These are phyloP conservation scores for Zymoseptoria tritici DNA, from an alignment of 2,329 filamentous ascomycete species.

Conservation along the genomic window DNA sequence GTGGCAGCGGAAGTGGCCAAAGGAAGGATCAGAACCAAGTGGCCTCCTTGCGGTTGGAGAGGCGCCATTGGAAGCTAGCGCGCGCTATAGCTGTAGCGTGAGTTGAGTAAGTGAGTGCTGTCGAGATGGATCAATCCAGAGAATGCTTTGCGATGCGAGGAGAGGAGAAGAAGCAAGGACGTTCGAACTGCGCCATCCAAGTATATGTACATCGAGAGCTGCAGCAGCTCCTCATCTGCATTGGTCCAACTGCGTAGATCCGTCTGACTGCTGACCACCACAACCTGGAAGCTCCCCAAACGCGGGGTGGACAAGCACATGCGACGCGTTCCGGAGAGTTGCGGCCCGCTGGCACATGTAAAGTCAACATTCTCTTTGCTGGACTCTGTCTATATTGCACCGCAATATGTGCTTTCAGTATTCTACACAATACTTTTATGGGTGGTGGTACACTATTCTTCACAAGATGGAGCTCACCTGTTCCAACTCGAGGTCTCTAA, in stretches of 20 bases:
- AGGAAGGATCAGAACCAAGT: conserved; percentile 25
- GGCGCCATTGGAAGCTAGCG: conserved; percentile 18
- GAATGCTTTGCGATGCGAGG: too few relatives aligned
- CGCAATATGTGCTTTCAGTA: conserved; percentile 2
- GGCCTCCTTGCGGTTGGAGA: conserved; percentile 17
- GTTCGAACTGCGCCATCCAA: not conserved
- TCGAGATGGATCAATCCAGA: too few relatives aligned
- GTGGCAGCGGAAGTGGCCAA: conserved; percentile 25
- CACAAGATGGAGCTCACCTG: conserved; percentile 16
- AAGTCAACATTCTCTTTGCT: not conserved
- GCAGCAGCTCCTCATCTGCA: conserved; percentile 1
- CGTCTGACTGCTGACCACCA: conserved; percentile 10
- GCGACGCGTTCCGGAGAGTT: not conserved
- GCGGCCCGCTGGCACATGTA: conserved; percentile 6
- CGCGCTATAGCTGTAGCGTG: not conserved
- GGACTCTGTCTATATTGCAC: not conserved
- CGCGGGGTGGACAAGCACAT: conserved; percentile 2
- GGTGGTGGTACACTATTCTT: conserved; percentile 6
- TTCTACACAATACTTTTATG: conserved; percentile 12
- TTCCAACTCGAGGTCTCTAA: conserved; percentile 10
- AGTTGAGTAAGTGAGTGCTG: not conserved
- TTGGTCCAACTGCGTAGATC: conserved; percentile 5
- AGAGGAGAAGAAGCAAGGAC: not conserved
- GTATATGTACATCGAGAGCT: conserved; percentile 2
- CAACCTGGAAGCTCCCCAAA: conserved; percentile 1